These are phyloP conservation scores for Oxalis stricta DNA, from an alignment of 441 rosid genomes.

Conservation along the genomic window DNA sequence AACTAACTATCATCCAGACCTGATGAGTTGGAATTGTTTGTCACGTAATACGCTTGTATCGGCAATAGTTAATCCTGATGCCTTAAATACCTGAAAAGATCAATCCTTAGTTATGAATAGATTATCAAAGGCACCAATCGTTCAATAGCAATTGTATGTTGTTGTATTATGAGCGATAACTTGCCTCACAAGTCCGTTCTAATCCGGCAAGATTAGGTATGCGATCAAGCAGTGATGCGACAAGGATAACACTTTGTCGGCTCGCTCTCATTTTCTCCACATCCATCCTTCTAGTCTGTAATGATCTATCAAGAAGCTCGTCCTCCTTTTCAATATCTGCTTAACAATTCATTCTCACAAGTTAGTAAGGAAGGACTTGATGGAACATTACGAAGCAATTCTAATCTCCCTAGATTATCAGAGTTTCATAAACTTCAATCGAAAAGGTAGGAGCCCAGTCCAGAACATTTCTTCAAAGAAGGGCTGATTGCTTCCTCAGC, in stretches of 20 bases:
- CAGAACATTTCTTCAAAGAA: too few species aligned
- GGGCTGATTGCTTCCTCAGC: not conserved
- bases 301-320: conserved; percentile 54
- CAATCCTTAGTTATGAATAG: conserved; percentile 10
- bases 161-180: conserved; percentile 7
- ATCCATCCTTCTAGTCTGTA: conserved; percentile 56
- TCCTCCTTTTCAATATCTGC: conserved; percentile 86
- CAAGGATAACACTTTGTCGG: conserved; percentile 63
- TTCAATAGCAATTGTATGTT: too few species aligned
- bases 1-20: conserved; percentile 29
- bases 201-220: conserved; percentile 95
- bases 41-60: conserved; percentile 52
- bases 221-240: conserved; percentile 85
- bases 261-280: conserved; percentile 53
- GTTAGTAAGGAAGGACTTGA: not conserved
- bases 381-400: too few species aligned
- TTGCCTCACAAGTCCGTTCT: conserved; percentile 93
- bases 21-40: conserved; percentile 91
- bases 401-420: too few species aligned
- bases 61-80: conserved; percentile 62
- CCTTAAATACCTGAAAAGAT: conserved; percentile 56
- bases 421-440: too few species aligned
- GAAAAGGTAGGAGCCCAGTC: too few species aligned
- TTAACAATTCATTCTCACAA: conserved; percentile 2
- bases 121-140: too few species aligned